Evolutionary conservation across 805 yeast species (phyloP).

Genomic region (Cyberlindnera mrakii): DNA sequence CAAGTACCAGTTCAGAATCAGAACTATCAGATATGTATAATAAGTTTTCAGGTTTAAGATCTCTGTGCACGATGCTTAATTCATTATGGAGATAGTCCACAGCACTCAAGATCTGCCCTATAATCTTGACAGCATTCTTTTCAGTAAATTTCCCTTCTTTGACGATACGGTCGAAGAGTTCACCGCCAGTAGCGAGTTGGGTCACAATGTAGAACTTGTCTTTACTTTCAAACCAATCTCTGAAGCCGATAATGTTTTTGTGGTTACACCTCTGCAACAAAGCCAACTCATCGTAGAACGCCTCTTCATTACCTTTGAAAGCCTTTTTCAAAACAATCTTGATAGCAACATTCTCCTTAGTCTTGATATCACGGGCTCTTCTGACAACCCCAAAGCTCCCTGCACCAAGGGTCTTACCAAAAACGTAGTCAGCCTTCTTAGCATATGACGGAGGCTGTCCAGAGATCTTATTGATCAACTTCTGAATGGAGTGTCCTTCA

Average conservation of each 20-base stretch:
- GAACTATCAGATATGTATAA: constrained; percentile 55
- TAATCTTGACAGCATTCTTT: constrained; percentile 71
- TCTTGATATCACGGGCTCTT: constrained; percentile 49
- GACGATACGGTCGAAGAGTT: constrained; percentile 81
- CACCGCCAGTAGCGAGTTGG: constrained; percentile 95
- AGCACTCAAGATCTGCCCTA: constrained; percentile 73
- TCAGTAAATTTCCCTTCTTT: constrained; percentile 82
- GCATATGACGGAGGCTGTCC: constrained; percentile 70
- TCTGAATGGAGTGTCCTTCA: constrained; percentile 30
- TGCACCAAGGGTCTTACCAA: constrained; percentile 85
- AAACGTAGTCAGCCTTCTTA: constrained; percentile 64
- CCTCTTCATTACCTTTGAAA: constrained; percentile 68
- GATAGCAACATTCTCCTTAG: constrained; percentile 75
- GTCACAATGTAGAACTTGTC: constrained; percentile 93
- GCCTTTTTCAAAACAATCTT: constrained; percentile 86
- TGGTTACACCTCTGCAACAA: constrained; percentile 65
- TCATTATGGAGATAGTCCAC: constrained; percentile 67
- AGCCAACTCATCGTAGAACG: constrained; percentile 72
- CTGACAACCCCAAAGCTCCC: constrained; percentile 94
- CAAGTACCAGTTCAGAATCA: constrained; percentile 72
- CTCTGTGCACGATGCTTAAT: constrained; percentile 82
- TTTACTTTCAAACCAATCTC: constrained; percentile 89
- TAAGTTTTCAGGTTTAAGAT: constrained; percentile 90
- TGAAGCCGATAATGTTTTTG: constrained; percentile 82
- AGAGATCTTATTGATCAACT: constrained; percentile 45